Evolutionary conservation across 2,329 filamentous ascomycete species (phyloP), one percentile per base, ranked within the genome.

Genomic region (Aspergillus tanneri): DNA sequence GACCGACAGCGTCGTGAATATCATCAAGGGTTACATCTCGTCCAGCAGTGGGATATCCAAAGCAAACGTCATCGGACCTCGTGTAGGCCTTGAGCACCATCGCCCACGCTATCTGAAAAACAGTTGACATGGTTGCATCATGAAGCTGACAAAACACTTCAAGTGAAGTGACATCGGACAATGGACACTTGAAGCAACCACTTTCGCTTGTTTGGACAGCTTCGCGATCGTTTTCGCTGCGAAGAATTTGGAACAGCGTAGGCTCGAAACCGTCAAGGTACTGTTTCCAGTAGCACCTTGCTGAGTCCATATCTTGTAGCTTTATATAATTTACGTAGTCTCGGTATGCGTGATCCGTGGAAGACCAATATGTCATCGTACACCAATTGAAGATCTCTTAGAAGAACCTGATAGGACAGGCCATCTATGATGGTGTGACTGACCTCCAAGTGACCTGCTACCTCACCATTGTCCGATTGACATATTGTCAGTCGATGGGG

Each of bases 21-120:
- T 63, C 69, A 8, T 54, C 27, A 18, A 73, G 59, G 12, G 66
- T 57, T 10, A 65, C 62, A 30, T 72, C 65, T 3, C 71, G 62
- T 1, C 71, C 71, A 42, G 65, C 64, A n/a, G 71, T 62, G 1
- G 64, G 69, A 43, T 68, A 69, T 6, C 68, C 71, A 58, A 71
- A 74, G 3, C 67, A 46, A 7, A 71, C 63, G 42, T 71, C 66
- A 25, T 71, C 60, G 8, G 60, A 64, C 2, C 59, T 61, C 7
- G 66, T 65, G 41, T 69, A 70, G 4, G 55, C 59, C 5, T 61
- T 59, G 0, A 71, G 46, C 3, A 71, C 53, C 18, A 72, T 25
- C 1, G 61, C 66, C 69, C 68, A 72, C 12, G 69, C 69, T 6
- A 65, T 62, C 2, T 66, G 60, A 23, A 71, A 64, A 38, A 68